phyloP scores from a whole-genome alignment of 495 filamentous ascomycete genomes.

The Rostrohypoxylon terebratum region DNA sequence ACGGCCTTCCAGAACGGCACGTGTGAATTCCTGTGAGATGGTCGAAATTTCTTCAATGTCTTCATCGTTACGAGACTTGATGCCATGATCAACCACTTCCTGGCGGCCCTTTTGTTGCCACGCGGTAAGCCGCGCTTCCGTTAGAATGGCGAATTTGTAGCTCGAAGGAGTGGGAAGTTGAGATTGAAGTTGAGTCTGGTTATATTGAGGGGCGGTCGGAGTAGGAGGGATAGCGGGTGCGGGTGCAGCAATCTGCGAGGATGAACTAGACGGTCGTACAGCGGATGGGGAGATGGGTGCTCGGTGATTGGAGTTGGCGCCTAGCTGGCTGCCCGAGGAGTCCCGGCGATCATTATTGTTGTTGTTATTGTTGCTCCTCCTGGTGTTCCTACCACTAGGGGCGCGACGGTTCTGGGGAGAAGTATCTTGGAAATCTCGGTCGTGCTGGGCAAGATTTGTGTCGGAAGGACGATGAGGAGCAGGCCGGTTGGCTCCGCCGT shows the following conservation, averaged over 20 bases:
- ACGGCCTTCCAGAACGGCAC: conserved; percentile 74
- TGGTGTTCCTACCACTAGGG: conserved; percentile 53
- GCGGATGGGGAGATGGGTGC: conserved; percentile 55
- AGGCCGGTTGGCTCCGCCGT: conserved; percentile 59
- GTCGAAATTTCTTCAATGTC: conserved; percentile 73
- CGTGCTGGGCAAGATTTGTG: conserved; percentile 61
- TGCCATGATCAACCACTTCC: conserved; percentile 62
- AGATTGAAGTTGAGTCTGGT: conserved; percentile 36
- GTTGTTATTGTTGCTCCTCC: conserved; percentile 41
- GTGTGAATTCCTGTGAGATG: conserved; percentile 87
- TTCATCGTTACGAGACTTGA: conserved; percentile 69
- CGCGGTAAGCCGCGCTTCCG: conserved; percentile 57
- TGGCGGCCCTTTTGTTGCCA: conserved; percentile 65
- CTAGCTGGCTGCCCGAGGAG: conserved; percentile 49
- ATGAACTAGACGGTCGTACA: conserved; percentile 59
- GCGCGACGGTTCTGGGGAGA: conserved; percentile 49
- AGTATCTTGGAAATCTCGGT: conserved; percentile 58
- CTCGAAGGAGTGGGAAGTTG: conserved; percentile 48
- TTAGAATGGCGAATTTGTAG: conserved; percentile 63
- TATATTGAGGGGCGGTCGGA: conserved; percentile 36
- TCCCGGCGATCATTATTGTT: conserved; percentile 56
- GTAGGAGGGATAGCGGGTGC: conserved; percentile 44
- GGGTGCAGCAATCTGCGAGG: conserved; percentile 50
- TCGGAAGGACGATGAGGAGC: conserved; percentile 65
- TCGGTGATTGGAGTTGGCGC: conserved; percentile 35